Evolutionary conservation across 2,329 filamentous ascomycete species (phyloP).

Genomic region (Epichloe hybrida): DNA sequence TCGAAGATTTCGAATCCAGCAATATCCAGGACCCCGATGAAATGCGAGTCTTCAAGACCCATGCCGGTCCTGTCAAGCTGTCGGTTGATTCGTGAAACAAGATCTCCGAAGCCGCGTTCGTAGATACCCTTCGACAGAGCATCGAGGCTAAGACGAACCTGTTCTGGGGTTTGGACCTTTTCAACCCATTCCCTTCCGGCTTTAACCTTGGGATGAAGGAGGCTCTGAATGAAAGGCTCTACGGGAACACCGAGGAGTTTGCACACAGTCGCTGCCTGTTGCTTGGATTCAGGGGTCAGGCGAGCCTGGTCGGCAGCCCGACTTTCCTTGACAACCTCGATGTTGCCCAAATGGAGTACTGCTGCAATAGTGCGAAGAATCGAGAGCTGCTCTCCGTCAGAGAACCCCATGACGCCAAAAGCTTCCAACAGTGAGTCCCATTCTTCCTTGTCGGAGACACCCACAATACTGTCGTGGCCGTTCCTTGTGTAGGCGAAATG

Average conservation of each 20-base stretch:
- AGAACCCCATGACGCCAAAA: constrained; percentile 88
- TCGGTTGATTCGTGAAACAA: constrained; percentile 81
- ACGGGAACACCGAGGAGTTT: constrained; percentile 69
- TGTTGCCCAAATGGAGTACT: constrained; percentile 86
- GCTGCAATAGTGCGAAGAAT: constrained; percentile 82
- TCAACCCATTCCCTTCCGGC: constrained; percentile 97
- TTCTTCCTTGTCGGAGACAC: constrained; percentile 80
- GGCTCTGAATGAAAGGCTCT: constrained; percentile 74
- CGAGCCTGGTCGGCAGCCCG: constrained; percentile 82
- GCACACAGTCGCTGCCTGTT: constrained; percentile 67
- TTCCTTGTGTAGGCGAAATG: constrained; percentile 87
- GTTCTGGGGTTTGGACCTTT: constrained; percentile 94
- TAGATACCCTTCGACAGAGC: constrained; percentile 95
- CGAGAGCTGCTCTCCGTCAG: constrained; percentile 65
- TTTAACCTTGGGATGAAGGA: constrained; percentile 88
- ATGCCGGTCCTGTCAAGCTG: constrained; percentile 80
- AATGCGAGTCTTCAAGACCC: constrained; percentile 77
- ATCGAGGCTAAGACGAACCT: constrained; percentile 80
- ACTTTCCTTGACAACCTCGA: constrained; percentile 81
- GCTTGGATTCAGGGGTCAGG: constrained; percentile 59
- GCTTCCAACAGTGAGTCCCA: constrained; percentile 86
- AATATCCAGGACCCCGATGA: constrained; percentile 97
- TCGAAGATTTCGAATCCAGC: constrained; percentile 99
- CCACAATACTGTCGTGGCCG: constrained; percentile 82
- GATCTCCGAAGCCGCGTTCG: constrained; percentile 84